Base-by-base conservation (phyloP, 2,329 filamentous ascomycete species). In the Calonectria hongkongensis region DNA sequence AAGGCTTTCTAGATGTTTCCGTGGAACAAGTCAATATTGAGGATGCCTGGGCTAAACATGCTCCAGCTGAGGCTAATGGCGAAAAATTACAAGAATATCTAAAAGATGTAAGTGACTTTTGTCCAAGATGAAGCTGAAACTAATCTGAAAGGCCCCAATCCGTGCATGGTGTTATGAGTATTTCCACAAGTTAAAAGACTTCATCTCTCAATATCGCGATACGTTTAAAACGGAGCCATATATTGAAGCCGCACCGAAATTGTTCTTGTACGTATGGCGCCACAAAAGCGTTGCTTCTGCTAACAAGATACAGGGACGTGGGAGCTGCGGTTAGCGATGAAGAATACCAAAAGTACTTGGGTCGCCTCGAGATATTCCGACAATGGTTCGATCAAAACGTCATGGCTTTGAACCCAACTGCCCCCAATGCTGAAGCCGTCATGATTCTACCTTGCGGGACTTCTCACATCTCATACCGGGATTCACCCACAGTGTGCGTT, bases 101-200 rank as follows among this genome's bases (percentile, higher is more conserved):
- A 71, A 70, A 70, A 36, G 69, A 81, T n/a, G 83, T 83, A 50
- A 73, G 79, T 74, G 12, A 4, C 30, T 1, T 45, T n/a, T 2
- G 21, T 2, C 25, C 13, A 27, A 10, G 28, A 0, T 2, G 16
- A 2, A 39, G 10, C 28, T 33, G 2, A 16, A 13, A 4, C 73
- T 81, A 16, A 81, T 68, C 36, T 13, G 8, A 1, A 12, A 85
- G 82, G 79, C 79, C 3, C 75, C 81, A 1, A 84, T 82, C 36
- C 69, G 72, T 2, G 78, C 78, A 1, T 82, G 81, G 65, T 83
- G 81, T 64, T 81, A 82, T 73, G 82, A 83, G 9, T 84, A 82
- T 65, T 83, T 80, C 64, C 76, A 81, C 48, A 66, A 75, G 6
- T 84, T 82, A 66, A 74, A 79, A 18, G 51, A 66, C 0, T 85